These are phyloP conservation scores for Cerioporus squamosus DNA, from an alignment of 1,284 basidiomycete genomes.

Conservation along the genomic window DNA sequence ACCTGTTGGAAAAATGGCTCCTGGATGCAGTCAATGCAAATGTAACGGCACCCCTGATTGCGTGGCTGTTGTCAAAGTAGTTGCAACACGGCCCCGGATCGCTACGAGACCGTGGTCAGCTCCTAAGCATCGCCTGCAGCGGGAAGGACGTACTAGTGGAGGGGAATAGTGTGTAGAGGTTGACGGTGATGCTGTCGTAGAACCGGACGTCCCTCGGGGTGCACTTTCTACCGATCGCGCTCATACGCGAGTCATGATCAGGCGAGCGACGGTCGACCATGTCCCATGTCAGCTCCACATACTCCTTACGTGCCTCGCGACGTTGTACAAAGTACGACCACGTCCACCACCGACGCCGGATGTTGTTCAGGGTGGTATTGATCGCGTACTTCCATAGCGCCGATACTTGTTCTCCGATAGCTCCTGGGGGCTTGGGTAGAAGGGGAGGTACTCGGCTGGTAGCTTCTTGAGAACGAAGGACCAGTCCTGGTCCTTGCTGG, in stretches of 20 bases:
- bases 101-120: too few species aligned
- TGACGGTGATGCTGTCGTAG: background rate
- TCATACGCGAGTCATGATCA: background rate
- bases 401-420: background rate
- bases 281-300: background rate
- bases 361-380: slow-evolving; percentile 16
- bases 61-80: background rate
- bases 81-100: too few species aligned
- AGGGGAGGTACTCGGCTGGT: background rate
- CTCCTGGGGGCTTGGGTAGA: background rate
- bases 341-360: slow-evolving; percentile 13
- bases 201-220: slow-evolving; percentile 4
- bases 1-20: background rate
- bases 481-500: background rate
- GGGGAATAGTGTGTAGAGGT: background rate
- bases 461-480: slow-evolving; percentile 11
- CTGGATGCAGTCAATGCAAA: slow-evolving; percentile 9
- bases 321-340: slow-evolving; percentile 12
- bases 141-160: slow-evolving; percentile 1
- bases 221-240: background rate
- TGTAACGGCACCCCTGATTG: slow-evolving; percentile 4
- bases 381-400: slow-evolving; percentile 32
- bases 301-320: slow-evolving; percentile 5
- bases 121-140: too few species aligned
- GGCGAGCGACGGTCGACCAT: background rate